Evolutionary conservation across 108 stramenopile genomes (phyloP), one percentile per base, ranked within the genome.

Genomic region (Fragilaria crotonensis): DNA sequence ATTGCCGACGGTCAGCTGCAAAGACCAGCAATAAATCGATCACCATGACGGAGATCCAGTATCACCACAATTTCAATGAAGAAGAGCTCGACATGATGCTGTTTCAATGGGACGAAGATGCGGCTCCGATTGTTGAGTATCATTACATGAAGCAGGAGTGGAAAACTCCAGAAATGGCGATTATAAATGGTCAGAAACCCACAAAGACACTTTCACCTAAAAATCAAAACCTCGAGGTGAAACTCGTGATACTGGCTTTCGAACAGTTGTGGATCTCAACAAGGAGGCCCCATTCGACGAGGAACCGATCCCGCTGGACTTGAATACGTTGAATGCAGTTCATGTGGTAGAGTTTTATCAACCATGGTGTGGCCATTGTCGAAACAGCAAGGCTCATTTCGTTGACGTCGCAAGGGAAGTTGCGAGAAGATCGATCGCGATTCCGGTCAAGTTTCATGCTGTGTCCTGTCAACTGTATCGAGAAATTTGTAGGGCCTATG

Each of bases 281-380:
- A 33, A 56, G 33, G 30, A 33, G 14, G 54, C 31, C 19, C 54
- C 54, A 5, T 19, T 19, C 20, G 54, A 47, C 21, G 58, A 59
- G 25, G 58, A 59, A 45, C 46, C 26, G 22, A 25, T 48, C n/a
- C 19, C 20, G 19, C 25, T 48, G 45, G 45, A 48, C n/a, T 27
- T 59, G 19, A 27, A 48, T 2, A 59, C 61, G 11, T 17, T 23
- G 26, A 30, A 41, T 17, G 26, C 31, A 52, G 61, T 45, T n/a
- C 25, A 36, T 29, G 65, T 66, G 7, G 53, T 66, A n/a, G 59
- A 70, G 25, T 75, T 75, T 52, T 75, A 75, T 50, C 32, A 33
- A 2, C 68, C 73, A 0, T 75, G 73, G 73, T 72, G 65, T 23
- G 56, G 25, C 1, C 72, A 73, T 25, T 73, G 72, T 52, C 67